Base-by-base conservation (phyloP, 2,329 filamentous ascomycete genomes). In the Remersonia thermophila region DNA sequence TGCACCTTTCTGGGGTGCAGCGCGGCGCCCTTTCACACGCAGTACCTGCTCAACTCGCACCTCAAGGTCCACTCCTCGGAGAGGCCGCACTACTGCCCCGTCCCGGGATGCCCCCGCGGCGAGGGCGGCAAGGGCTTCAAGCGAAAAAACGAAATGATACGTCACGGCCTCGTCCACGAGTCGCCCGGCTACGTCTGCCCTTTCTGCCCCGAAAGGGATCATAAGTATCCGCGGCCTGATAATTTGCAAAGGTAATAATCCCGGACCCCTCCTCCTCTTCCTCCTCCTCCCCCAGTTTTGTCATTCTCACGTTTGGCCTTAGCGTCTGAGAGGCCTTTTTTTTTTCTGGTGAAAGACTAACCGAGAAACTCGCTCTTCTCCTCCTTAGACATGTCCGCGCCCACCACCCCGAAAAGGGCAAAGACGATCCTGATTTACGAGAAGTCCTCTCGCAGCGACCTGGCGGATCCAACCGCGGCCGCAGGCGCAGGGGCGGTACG, bases 111-210 rank as follows among this genome's bases (percentile, higher is more conserved):
- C 47, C 62, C 73, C n/a, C 66, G 76, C 34, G 71, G 69, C 33
- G 70, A 77, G 51, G 69, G 71, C 2, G 77, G 77, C 3, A 77
- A 75, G 45, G 77, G 77, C 0, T 82, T 82, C 55, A 81, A 81
- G 55, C 66, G 77, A 39, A 81, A 80, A 54, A 81, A 81, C 47
- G 77, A 81, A 53, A 80, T 81, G 77, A 80, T 80, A 32, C 61
- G 77, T 18, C 77, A 81, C 52, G 87, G 89, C 1, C 70, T 96
- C 3, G 91, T 96, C 3, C 91, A 98, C 53, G 80, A 86, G 46
- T 93, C 85, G 7, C 91, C 91, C 1, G 89, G 89, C 41, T 98
- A 96, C 52, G 78, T 94, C 20, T 98, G 91, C 56, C 91, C 91
- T 0, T 96, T 95, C 54, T 98, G 91, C 56, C 83, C 85, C 1